Evolutionary conservation across 306 rosid genomes (phyloP), one percentile per base, ranked within the genome.

Genomic region (Coriaria nepalensis): DNA sequence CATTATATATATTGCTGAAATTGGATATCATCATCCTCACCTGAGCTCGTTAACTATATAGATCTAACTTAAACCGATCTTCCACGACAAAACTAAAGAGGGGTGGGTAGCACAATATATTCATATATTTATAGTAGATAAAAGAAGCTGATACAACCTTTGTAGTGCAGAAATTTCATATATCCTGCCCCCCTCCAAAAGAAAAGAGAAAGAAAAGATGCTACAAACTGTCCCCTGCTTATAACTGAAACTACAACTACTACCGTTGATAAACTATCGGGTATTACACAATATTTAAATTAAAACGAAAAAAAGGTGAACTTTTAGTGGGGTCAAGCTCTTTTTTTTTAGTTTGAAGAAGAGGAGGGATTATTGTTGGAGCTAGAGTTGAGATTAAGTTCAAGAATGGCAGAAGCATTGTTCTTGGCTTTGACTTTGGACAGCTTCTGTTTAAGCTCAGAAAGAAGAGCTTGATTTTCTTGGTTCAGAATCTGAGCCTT

Each of bases 401-500:
- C 96, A 73, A 85, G 79, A 49, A 77, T 73, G 15, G 83, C 34
- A 55, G 61, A 42, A 50, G 56, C 78, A 70, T 55, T 75, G 29
- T 15, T 13, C 36, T 73, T 80, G 13, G 73, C 51, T 59, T 66
- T 79, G 4, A 72, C 67, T 67, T 81, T 82, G 6, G 86, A 67
- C 38, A 92, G 79, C 63, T 85, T 85, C 76, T 92, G 96, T 60
- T 85, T 82, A 7, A 92, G 87, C 73, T 92, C 96, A 57, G 94
- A 71, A 10, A 92, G 81, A 40, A 92, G 76, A 5, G 61, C 81
- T 41, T 92, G 98, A 56, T 92, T 92, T 82, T 92, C 98, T 63
- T 92, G 94, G 68, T 92, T 85, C 49, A 92, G 80, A 67, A 85
- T 55, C 63, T 85, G 94, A 0, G 98, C 98, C 44, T 92, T 92